These are phyloP conservation scores for Bromus sterilis DNA, from an alignment of 176 grass and related monocot genomes.

Conservation along the genomic window DNA sequence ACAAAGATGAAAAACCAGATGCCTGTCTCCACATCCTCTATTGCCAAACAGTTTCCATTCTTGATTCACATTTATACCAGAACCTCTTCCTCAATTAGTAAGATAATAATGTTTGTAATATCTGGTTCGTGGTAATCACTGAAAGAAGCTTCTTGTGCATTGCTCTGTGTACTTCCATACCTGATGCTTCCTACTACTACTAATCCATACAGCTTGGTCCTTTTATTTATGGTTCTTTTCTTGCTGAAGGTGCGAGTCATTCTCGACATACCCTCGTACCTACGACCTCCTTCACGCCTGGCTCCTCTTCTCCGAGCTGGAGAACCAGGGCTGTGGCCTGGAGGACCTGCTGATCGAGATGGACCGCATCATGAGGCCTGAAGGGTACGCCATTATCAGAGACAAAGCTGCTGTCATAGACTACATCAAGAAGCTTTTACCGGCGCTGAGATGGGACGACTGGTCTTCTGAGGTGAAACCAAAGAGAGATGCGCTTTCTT, in stretches of 20 bases:
- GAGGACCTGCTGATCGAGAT: constrained; percentile 84
- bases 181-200: background rate
- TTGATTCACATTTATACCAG: background rate
- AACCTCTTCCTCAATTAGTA: background rate
- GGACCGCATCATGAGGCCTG: constrained; percentile 63
- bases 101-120: background rate
- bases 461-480: constrained; percentile 59
- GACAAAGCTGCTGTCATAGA: constrained; percentile 40
- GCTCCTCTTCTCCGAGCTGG: constrained; percentile 51
- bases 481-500: constrained; percentile 43
- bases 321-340: constrained; percentile 54
- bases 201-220: background rate
- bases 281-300: constrained; percentile 68
- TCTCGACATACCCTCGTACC: constrained; percentile 68
- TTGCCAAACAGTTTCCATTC: background rate
- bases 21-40: background rate
- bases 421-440: constrained; percentile 56
- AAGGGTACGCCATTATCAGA: constrained; percentile 57
- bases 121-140: background rate
- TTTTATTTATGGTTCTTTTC: background rate
- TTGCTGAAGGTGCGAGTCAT: constrained; percentile 68
- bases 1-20: background rate
- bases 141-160: background rate
- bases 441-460: constrained; percentile 51
- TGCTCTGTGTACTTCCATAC: background rate